Base-by-base conservation (phyloP, 164 flowering plant genomes). In the Umbilicus rupestris region DNA sequence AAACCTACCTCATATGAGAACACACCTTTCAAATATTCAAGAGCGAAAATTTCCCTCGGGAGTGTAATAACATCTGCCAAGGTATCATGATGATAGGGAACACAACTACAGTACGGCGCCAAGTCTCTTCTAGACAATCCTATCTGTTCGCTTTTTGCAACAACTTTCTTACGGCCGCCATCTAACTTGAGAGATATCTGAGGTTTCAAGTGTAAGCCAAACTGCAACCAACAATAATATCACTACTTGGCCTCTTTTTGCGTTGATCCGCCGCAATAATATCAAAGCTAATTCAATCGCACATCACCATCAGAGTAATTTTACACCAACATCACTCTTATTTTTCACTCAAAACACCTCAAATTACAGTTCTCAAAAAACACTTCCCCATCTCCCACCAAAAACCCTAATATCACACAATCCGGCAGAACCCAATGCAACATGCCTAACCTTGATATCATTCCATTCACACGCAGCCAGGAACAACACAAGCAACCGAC, bases 121-220 rank as follows among this genome's bases (percentile, higher is more conserved):
- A 88, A 66, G 39, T 87, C 76, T 74, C 88, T 86, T 79, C 73
- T 69, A 42, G 84, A 58, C 68, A 93, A 57, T 62, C 86, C 89
- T 71, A 88, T 78, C 76, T 90, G 98, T 42, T 86, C 92, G 76
- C 67, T 83, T 78, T 76, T 88, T 58, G 98, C 80, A 69, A 90
- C 78, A 47, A 84, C 92, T 69, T 62, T 77, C 69, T 73, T 83
- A 39, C 70, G 77, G 65, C 64, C 71, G 52, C 73, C 79, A 77
- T 87, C 88, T 96, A 91, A 88, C 78, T 81, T 80, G 19, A 93
- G 82, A 62, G 80, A 81, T 64, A 87, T 78, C 73, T 80, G 82
- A 45, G 85, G 73, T 35, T 78, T 82, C 69, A 79, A 57, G 50
- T 77, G 74, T 29, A 75, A 75, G 42, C 69, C 73, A 74, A 70